These are phyloP conservation scores for Phytophthora podocarpi DNA, from an alignment of 352 stramenopile species.

Conservation along the genomic window DNA sequence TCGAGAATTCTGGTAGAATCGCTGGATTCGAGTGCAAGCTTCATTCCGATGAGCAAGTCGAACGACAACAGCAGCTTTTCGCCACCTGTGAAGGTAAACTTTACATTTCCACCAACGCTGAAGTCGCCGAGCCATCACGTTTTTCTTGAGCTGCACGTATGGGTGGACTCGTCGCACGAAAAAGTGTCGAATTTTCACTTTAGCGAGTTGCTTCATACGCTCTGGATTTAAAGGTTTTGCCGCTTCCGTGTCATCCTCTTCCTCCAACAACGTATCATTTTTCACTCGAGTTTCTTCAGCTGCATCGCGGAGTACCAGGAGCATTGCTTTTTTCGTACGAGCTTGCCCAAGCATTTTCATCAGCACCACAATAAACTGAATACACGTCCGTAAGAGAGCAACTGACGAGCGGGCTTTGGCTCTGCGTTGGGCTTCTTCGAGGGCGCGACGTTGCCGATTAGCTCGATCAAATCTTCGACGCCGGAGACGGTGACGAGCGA, in stretches of 20 bases:
- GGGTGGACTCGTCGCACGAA: slow-evolving; percentile 48
- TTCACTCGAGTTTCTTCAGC: slow-evolving; percentile 38
- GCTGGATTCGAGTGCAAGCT: slow-evolving; percentile 55
- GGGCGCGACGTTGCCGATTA: slow-evolving; percentile 9
- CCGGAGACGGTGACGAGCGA: slow-evolving; percentile 15
- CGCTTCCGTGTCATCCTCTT: background rate
- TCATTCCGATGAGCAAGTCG: slow-evolving; percentile 15
- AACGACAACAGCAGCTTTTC: slow-evolving; percentile 9
- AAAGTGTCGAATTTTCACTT: slow-evolving; percentile 51
- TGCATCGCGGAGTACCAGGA: slow-evolving; percentile 43
- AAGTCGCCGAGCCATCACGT: slow-evolving; percentile 52
- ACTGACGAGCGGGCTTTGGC: slow-evolving; percentile 23
- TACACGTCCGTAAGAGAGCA: slow-evolving; percentile 25
- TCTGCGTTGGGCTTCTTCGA: slow-evolving; percentile 23
- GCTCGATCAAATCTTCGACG: slow-evolving; percentile 11
- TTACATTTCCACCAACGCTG: slow-evolving; percentile 51
- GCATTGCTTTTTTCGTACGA: slow-evolving; percentile 46
- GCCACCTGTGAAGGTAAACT: slow-evolving; percentile 33
- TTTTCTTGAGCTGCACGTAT: slow-evolving; percentile 53
- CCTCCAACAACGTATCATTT: background rate
- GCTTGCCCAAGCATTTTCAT: slow-evolving; percentile 34
- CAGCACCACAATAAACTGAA: slow-evolving; percentile 46
- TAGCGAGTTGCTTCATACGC: slow-evolving; percentile 26
- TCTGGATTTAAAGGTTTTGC: background rate
- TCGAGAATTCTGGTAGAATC: slow-evolving; percentile 35